Conservation (phyloP, 2,329 filamentous ascomycete genomes). For the Epichloe uncinata region DNA sequence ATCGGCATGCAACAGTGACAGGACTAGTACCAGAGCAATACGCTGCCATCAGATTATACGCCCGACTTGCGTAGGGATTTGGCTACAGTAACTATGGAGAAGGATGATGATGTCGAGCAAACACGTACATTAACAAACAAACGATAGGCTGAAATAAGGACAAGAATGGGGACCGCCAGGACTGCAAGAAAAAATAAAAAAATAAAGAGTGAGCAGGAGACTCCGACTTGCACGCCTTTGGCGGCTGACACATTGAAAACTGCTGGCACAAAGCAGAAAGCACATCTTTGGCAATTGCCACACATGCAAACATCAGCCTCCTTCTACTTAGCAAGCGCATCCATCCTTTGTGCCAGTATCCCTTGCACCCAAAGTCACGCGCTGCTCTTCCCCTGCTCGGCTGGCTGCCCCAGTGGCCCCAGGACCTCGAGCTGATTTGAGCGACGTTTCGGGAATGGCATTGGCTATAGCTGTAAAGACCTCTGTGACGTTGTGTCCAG, state of each 20-base stretch:
- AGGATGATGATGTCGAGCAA: background rate
- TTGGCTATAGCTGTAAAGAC: slow-evolving; percentile 98
- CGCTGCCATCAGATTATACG: too few relatives aligned
- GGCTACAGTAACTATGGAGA: too few relatives aligned
- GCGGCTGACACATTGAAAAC: slow-evolving; percentile 8
- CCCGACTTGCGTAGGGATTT: too few relatives aligned
- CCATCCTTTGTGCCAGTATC: slow-evolving; percentile 74
- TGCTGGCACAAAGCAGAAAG: slow-evolving; percentile 4
- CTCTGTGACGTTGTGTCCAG: slow-evolving; percentile 82
- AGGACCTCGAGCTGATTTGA: slow-evolving; percentile 75
- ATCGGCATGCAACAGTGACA: background rate
- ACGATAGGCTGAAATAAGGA: background rate
- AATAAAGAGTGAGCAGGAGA: background rate
- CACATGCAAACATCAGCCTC: slow-evolving; percentile 1
- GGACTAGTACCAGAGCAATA: background rate
- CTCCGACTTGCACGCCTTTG: slow-evolving; percentile 10
- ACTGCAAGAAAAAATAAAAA: slow-evolving; percentile 1
- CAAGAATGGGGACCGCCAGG: background rate
- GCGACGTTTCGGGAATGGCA: slow-evolving; percentile 88
- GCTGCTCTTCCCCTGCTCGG: slow-evolving; percentile 51
- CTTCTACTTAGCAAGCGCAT: slow-evolving; percentile 61
- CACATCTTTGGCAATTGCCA: background rate
- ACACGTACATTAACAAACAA: slow-evolving; percentile 3
- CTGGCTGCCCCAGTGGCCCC: slow-evolving; percentile 49
- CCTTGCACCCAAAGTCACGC: slow-evolving; percentile 69